Conservation (phyloP, 1,284 basidiomycete genomes). For the Cutaneotrichosporon cavernicola region DNA sequence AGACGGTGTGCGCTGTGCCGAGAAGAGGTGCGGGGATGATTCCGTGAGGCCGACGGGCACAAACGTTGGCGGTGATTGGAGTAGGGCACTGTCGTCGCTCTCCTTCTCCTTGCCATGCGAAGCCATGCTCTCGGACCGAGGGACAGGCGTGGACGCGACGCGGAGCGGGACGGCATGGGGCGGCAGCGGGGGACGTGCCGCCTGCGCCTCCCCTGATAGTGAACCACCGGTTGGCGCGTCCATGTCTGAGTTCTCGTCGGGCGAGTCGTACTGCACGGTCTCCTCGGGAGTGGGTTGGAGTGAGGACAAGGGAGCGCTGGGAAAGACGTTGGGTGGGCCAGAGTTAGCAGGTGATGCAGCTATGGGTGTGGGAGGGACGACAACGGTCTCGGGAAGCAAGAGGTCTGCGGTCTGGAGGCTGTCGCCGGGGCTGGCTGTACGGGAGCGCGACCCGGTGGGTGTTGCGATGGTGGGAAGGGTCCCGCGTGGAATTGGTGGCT, state of each 20-base stretch:
- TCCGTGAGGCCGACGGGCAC: not conserved
- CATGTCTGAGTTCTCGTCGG: conserved; percentile 9
- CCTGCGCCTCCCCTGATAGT: not conserved
- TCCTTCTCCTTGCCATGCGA: conserved; percentile 3
- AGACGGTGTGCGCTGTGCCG: conserved; percentile 4
- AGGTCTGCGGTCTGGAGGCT: not conserved
- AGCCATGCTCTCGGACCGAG: conserved; percentile 7
- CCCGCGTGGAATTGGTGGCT: not conserved
- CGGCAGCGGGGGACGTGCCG: not conserved
- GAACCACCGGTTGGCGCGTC: conserved; percentile 1
- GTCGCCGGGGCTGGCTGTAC: not conserved
- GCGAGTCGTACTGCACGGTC: conserved; percentile 12
- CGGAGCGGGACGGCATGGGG: conserved; percentile 6
- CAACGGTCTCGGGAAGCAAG: not conserved
- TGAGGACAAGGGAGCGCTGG: not conserved
- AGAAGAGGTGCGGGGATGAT: conserved; percentile 8
- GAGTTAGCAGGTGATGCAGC: conserved; percentile 1
- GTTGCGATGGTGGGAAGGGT: not conserved
- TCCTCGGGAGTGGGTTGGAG: conserved; percentile 5
- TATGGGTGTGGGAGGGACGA: conserved; percentile 8
- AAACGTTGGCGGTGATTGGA: conserved; percentile 10
- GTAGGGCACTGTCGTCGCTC: conserved; percentile 11
- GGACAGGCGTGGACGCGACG: conserved; percentile 8
- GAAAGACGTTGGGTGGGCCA: not conserved
- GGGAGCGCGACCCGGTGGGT: not conserved